Evolutionary conservation across 345 rosid genomes (phyloP).

Genomic region (Citrus sp.): DNA sequence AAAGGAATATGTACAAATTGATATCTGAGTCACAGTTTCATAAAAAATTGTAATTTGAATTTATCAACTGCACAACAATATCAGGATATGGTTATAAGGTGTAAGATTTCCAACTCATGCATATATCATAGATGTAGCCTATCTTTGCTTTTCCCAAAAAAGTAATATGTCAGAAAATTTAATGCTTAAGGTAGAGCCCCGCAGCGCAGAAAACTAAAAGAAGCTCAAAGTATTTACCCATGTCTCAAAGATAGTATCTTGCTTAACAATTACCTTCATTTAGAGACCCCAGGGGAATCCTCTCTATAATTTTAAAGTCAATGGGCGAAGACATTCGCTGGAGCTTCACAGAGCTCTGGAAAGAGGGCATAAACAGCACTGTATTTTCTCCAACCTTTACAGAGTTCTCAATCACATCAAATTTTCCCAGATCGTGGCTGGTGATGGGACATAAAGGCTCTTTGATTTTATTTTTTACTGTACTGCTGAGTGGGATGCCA

Average conservation of each 20-base stretch:
- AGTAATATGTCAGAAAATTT: slow-evolving; percentile 7
- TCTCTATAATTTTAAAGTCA: slow-evolving; percentile 58
- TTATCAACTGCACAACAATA: neutral
- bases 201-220: neutral
- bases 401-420: slow-evolving; percentile 54
- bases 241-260: neutral
- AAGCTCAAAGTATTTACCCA: neutral
- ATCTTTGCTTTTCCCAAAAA: neutral
- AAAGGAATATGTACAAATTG: neutral
- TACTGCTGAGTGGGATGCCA: slow-evolving; percentile 40
- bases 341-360: slow-evolving; percentile 38
- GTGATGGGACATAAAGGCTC: slow-evolving; percentile 52
- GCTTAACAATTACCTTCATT: slow-evolving; percentile 60
- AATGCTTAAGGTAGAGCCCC: neutral
- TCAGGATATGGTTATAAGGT: neutral
- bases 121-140: neutral
- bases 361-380: slow-evolving; percentile 56
- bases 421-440: slow-evolving; percentile 36
- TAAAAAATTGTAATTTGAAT: neutral
- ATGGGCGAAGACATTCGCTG: slow-evolving; percentile 48
- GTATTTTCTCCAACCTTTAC: slow-evolving; percentile 64
- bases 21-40: neutral
- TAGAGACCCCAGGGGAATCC: slow-evolving; percentile 62
- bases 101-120: neutral
- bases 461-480: slow-evolving; percentile 25